Evolutionary conservation across 1,139 yeast species (phyloP).

Genomic region (Geotrichum klebahnii): DNA sequence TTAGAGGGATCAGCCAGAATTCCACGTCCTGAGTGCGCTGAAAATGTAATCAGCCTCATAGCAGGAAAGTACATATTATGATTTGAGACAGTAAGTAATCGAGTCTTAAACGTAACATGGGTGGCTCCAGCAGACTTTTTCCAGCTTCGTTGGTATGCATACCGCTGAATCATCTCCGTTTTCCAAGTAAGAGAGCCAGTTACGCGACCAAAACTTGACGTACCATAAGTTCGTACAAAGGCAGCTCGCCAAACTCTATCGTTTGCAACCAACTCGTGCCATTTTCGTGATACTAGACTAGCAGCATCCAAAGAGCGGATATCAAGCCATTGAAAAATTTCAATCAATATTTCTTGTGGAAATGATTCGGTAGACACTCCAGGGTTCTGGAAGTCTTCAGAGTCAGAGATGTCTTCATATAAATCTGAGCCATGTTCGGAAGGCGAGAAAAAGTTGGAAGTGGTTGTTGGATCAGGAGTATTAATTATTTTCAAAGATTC

Average conservation of each 20-base stretch:
- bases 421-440: constrained; percentile 20
- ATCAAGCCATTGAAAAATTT: constrained; percentile 33
- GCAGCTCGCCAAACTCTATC: constrained; percentile 38
- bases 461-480: background rate
- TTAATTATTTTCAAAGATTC: background rate
- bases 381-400: constrained; percentile 11
- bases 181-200: constrained; percentile 35
- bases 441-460: background rate
- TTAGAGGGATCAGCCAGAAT: constrained; percentile 36
- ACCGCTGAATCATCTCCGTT: constrained; percentile 33
- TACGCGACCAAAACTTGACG: constrained; percentile 31
- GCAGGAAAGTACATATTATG: constrained; percentile 33
- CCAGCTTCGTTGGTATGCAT: constrained; percentile 35
- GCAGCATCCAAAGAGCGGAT: constrained; percentile 35
- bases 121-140: constrained; percentile 28
- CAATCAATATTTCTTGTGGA: constrained; percentile 41
- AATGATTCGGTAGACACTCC: constrained; percentile 22
- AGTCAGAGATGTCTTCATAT: constrained; percentile 10
- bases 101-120: constrained; percentile 35
- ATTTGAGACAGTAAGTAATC: constrained; percentile 30
- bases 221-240: constrained; percentile 29
- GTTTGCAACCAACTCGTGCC: constrained; percentile 35
- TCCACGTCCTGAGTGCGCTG: constrained; percentile 32
- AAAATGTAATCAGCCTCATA: constrained; percentile 32
- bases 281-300: constrained; percentile 35